These are phyloP conservation scores for Auricularia cornea DNA, from an alignment of 768 basidiomycete genomes.

Conservation along the genomic window DNA sequence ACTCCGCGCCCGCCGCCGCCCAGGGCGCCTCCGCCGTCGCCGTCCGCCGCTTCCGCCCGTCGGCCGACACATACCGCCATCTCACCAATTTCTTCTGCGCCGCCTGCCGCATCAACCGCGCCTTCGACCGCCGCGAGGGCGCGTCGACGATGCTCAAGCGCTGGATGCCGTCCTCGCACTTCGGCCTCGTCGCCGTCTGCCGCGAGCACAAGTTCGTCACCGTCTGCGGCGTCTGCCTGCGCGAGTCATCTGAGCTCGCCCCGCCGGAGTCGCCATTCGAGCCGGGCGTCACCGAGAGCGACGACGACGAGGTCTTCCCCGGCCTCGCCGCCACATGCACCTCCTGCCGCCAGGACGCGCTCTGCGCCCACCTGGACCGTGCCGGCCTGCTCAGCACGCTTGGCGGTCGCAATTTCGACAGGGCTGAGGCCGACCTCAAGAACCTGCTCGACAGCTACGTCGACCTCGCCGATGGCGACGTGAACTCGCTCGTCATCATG, in stretches of 20 bases:
- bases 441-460: constrained; percentile 63
- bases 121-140: constrained; percentile 28
- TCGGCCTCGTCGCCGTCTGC: constrained; percentile 47
- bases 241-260: constrained; percentile 33
- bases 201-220: constrained; percentile 50
- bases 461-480: constrained; percentile 62
- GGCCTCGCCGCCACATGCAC: constrained; percentile 60
- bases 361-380: constrained; percentile 34
- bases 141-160: constrained; percentile 50
- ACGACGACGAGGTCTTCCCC: constrained; percentile 63
- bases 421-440: constrained; percentile 56
- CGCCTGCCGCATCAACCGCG: constrained; percentile 63
- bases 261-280: constrained; percentile 30
- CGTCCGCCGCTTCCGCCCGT: background rate
- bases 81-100: constrained; percentile 30
- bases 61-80: background rate
- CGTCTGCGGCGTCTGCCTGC: constrained; percentile 63
- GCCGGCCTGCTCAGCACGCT: constrained; percentile 2
- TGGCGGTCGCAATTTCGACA: constrained; percentile 6
- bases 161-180: constrained; percentile 28
- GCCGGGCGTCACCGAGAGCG: constrained; percentile 43
- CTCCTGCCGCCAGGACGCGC: constrained; percentile 54
- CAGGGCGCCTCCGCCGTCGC: background rate
- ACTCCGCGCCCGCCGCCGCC: background rate
- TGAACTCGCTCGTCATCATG: constrained; percentile 49